These are phyloP conservation scores for Fomitopsis schrenkii DNA, from an alignment of 1,284 basidiomycete genomes.

Conservation along the genomic window DNA sequence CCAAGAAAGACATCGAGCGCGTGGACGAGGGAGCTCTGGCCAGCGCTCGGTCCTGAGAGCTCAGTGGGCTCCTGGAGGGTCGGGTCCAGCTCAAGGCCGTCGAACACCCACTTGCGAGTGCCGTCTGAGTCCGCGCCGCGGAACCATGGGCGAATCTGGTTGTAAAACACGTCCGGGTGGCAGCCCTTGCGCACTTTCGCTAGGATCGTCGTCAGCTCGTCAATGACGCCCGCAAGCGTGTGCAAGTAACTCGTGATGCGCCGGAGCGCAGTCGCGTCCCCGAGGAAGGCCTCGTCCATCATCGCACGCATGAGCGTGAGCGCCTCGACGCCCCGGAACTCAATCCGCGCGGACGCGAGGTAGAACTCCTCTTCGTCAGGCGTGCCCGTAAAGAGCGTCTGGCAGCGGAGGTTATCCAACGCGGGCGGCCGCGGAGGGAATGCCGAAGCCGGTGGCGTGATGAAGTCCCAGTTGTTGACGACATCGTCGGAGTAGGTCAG, in stretches of 20 bases:
- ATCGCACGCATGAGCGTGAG: conserved; percentile 84
- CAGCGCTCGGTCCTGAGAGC: conserved; percentile 86
- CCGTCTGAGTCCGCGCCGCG: conserved; percentile 74
- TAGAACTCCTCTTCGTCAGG: conserved; percentile 90
- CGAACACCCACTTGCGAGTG: conserved; percentile 73
- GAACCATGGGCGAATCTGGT: conserved; percentile 90
- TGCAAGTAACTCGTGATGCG: conserved; percentile 75
- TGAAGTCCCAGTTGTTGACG: conserved; percentile 84
- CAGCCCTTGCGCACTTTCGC: conserved; percentile 69
- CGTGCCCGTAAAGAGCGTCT: conserved; percentile 78
- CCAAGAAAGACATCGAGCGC: conserved; percentile 89
- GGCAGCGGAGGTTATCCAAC: conserved; percentile 56
- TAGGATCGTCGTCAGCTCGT: conserved; percentile 58
- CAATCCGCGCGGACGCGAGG: conserved; percentile 86
- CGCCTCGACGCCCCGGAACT: conserved; percentile 84
- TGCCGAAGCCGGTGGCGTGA: conserved; percentile 23
- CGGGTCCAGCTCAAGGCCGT: conserved; percentile 63
- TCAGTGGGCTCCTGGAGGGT: conserved; percentile 49
- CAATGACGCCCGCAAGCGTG: conserved; percentile 64
- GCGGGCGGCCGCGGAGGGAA: conserved; percentile 29
- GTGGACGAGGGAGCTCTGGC: conserved; percentile 87
- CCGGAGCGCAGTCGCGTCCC: conserved; percentile 71
- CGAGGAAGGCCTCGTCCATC: conserved; percentile 91
- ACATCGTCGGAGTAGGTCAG: conserved; percentile 94
- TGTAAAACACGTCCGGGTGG: conserved; percentile 80